phyloP scores from a whole-genome alignment of 345 rosid genomes.

The Adansonia digitata region DNA sequence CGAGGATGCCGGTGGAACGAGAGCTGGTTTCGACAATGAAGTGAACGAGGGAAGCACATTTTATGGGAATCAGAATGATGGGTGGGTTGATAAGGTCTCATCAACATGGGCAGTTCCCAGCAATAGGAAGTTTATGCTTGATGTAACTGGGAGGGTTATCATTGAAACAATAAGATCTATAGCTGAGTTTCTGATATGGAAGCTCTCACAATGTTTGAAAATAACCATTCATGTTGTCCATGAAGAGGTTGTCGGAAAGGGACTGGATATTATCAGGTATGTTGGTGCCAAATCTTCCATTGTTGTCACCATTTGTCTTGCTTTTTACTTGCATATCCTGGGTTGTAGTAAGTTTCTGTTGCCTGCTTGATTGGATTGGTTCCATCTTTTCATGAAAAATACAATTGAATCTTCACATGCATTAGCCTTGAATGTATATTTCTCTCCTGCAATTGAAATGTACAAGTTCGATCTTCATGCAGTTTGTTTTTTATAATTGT shows the following conservation, averaged over 20 bases:
- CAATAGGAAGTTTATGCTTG: constrained; percentile 72
- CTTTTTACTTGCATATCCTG: constrained; percentile 62
- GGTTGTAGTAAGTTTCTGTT: constrained; percentile 38
- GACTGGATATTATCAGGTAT: constrained; percentile 55
- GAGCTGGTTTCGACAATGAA: constrained; percentile 17
- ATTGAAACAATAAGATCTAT: constrained; percentile 62
- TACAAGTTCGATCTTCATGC: background rate
- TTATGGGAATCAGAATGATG: constrained; percentile 31
- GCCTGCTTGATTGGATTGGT: constrained; percentile 35
- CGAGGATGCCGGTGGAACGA: constrained; percentile 14
- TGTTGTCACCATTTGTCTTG: constrained; percentile 68
- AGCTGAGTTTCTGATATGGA: constrained; percentile 53
- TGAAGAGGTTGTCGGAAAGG: constrained; percentile 56
- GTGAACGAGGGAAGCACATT: constrained; percentile 18
- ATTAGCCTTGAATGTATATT: constrained; percentile 1
- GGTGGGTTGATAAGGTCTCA: constrained; percentile 51
- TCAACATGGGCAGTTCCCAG: constrained; percentile 64
- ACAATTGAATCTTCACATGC: constrained; percentile 4
- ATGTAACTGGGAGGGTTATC: constrained; percentile 89
- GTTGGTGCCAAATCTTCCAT: constrained; percentile 66
- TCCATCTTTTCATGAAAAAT: constrained; percentile 1
- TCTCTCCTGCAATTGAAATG: background rate
- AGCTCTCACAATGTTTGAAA: constrained; percentile 51
- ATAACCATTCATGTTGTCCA: constrained; percentile 36
- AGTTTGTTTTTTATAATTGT: background rate